Conservation (phyloP, 805 yeast genomes). For the Spathaspora gorwiae region DNA sequence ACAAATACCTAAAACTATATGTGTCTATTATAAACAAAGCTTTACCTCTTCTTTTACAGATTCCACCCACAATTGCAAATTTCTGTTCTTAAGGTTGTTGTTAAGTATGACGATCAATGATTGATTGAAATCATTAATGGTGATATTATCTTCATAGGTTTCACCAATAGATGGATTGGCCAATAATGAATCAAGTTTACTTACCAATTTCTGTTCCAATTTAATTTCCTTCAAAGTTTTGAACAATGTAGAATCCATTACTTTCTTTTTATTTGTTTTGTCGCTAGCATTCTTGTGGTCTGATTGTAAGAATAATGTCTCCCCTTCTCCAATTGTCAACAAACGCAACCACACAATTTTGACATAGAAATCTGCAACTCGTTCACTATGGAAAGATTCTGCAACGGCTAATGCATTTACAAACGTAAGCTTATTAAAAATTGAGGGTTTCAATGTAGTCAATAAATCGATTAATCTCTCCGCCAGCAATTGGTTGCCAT, state of each 20-base stretch:
- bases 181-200: slow-evolving; percentile 12
- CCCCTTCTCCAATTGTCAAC: slow-evolving; percentile 45
- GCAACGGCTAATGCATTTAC: slow-evolving; percentile 49
- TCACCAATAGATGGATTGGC: slow-evolving; percentile 8
- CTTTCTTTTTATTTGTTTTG: slow-evolving; percentile 34
- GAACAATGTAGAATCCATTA: slow-evolving; percentile 41
- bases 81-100: slow-evolving; percentile 1
- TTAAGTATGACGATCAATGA: background rate
- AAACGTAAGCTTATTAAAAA: slow-evolving; percentile 15
- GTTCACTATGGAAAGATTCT: slow-evolving; percentile 31
- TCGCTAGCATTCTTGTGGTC: slow-evolving; percentile 40
- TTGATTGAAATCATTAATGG: slow-evolving; percentile 7
- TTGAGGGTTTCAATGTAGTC: slow-evolving; percentile 39
- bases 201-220: background rate
- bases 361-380: slow-evolving; percentile 15
- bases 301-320: slow-evolving; percentile 37
- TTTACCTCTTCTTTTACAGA: slow-evolving; percentile 18
- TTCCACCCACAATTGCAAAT: slow-evolving; percentile 14
- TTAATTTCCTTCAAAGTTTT: slow-evolving; percentile 32
- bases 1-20: background rate
- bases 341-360: slow-evolving; percentile 55
- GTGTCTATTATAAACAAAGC: slow-evolving; percentile 7
- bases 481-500: slow-evolving; percentile 35
- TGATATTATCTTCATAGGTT: slow-evolving; percentile 3
- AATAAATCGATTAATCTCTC: slow-evolving; percentile 49